Conservation (phyloP, 495 filamentous ascomycete species). For the Sabuloglossum arenarium region DNA sequence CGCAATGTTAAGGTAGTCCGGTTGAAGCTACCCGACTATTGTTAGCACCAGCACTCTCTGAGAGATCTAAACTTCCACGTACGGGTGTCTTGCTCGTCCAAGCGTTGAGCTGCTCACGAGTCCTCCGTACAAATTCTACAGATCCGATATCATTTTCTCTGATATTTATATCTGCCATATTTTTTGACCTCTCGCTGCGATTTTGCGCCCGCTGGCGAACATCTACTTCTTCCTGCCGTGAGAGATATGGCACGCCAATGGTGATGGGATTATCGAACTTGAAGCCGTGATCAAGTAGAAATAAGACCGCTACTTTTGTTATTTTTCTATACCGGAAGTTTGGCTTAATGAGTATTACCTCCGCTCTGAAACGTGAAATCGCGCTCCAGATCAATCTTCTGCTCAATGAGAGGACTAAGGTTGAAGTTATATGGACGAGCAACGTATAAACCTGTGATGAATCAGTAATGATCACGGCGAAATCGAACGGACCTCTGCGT, state of each 20-base stretch:
- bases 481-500: neutral
- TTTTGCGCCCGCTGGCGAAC: conserved; percentile 19
- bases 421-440: conserved; percentile 49
- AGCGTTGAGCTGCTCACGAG: conserved; percentile 25
- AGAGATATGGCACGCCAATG: conserved; percentile 48
- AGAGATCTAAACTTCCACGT: conserved; percentile 4
- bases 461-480: neutral
- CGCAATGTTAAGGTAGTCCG: conserved; percentile 4
- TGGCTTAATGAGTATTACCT: conserved; percentile 24
- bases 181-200: conserved; percentile 16
- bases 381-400: conserved; percentile 30
- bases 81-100: conserved; percentile 20
- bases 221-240: conserved; percentile 34
- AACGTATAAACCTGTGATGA: conserved; percentile 27
- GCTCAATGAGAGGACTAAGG: conserved; percentile 32
- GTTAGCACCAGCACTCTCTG: conserved; percentile 3
- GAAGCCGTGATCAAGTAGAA: conserved; percentile 41
- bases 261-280: conserved; percentile 33
- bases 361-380: conserved; percentile 30
- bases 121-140: conserved; percentile 28
- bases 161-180: conserved; percentile 27
- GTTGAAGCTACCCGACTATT: conserved; percentile 12
- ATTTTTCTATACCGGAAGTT: conserved; percentile 2
- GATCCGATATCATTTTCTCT: conserved; percentile 32
- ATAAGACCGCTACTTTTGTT: conserved; percentile 30